phyloP scores from a whole-genome alignment of 495 filamentous ascomycete genomes.

The Podospora didyma region DNA sequence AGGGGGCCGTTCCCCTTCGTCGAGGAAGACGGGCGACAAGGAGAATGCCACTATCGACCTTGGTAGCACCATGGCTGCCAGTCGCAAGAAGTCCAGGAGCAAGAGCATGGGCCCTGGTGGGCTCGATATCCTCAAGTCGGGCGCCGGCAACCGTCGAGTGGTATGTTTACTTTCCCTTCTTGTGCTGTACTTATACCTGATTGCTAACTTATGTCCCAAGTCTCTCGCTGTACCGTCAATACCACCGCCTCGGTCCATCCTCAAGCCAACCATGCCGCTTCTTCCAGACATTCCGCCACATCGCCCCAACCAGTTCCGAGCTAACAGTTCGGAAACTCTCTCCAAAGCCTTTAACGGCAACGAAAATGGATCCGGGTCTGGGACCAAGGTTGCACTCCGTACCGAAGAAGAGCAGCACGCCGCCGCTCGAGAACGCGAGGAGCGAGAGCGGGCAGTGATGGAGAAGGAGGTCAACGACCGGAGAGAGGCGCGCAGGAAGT shows the following conservation, averaged over 20 bases:
- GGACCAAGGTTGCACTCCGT: constrained; percentile 49
- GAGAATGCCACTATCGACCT: constrained; percentile 70
- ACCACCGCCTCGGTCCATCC: constrained; percentile 66
- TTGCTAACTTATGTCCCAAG: constrained; percentile 19
- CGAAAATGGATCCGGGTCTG: constrained; percentile 22
- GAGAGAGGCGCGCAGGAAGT: constrained; percentile 84
- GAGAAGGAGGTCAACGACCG: constrained; percentile 69
- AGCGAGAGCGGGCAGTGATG: constrained; percentile 60
- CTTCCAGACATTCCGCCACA: constrained; percentile 56
- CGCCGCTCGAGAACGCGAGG: constrained; percentile 67
- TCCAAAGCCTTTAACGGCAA: constrained; percentile 50
- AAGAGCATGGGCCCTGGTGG: constrained; percentile 94
- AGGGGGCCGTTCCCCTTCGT: constrained; percentile 58
- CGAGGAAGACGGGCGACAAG: constrained; percentile 51
- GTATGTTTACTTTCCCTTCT: constrained; percentile 41
- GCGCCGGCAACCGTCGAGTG: constrained; percentile 75
- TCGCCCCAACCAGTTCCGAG: constrained; percentile 31
- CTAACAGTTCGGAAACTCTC: constrained; percentile 38
- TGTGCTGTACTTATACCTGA: constrained; percentile 2
- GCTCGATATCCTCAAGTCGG: constrained; percentile 73
- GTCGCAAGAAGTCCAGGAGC: constrained; percentile 76
- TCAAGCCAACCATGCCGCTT: constrained; percentile 75
- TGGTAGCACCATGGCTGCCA: constrained; percentile 35
- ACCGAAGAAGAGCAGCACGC: constrained; percentile 81
- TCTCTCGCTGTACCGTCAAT: constrained; percentile 43